Evolutionary conservation across 495 filamentous ascomycete genomes (phyloP), one percentile per base, ranked within the genome.

Genomic region (Aspergillus olivimuriae): DNA sequence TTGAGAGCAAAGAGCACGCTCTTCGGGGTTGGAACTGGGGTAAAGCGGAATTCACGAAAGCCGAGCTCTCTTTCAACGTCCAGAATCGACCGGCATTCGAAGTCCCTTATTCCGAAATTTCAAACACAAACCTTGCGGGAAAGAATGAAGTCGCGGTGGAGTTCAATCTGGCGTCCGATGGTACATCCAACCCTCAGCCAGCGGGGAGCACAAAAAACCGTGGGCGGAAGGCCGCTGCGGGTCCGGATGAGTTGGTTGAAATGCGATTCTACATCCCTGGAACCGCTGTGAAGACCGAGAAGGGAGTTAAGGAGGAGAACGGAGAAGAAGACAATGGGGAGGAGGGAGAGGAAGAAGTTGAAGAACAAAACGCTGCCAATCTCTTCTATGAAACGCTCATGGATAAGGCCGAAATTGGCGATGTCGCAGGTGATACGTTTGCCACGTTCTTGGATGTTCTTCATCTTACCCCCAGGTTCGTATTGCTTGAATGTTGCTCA

Each of bases 1-100:
- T 99, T 39, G 90, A 96, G 52, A 83, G 80, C 55, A 84, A 86
- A 61, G 94, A 97, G 62, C 92, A 97, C 61, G 87, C 91, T 4
- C 73, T 99, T 34, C 85, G 92, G 48, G 94, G 94, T 28, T 99
- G 94, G 94, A 99, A 97, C 61, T 99, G 94, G 94, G 94, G 94
- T 47, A 99, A 97, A 65, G 87, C 84, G 44, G 94, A 99, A 58
- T 96, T 99, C 58, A 83, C 84, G 47, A 95, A 97, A 62, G 82
- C 86, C 34, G 94, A 99, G 66, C 78, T 99, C 22, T 73, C 86
- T 15, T 99, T 99, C 72, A 96, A 88, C 62, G 94, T 99, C 16
- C 87, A 92, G 54, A 99, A 95, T 56, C 85, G 89, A 51, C 94
- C 94, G 4, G 87, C 94, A 1, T 99, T 99, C 70, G 92, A 97